Evolutionary conservation across 208 protist genomes (phyloP).

Genomic region (Trypanosoma cruzi): DNA sequence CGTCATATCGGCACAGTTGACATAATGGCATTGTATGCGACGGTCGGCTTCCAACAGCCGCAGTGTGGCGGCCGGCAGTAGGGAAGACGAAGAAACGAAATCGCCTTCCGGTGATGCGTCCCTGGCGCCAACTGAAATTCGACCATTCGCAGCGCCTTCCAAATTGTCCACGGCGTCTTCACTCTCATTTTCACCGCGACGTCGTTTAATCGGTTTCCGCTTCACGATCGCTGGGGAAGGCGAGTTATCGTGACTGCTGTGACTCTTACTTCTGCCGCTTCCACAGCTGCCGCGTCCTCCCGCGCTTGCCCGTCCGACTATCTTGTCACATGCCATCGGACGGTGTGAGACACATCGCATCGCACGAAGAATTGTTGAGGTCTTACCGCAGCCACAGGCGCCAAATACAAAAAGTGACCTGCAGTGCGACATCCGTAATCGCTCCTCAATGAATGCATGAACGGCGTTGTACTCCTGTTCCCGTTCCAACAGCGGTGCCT

Average conservation of each 20-base stretch:
- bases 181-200: not conserved
- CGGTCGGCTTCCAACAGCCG: slow-evolving; percentile 3
- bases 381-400: slow-evolving; percentile 87
- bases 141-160: not conserved
- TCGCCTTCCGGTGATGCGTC: not conserved
- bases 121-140: not conserved
- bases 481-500: slow-evolving; percentile 36
- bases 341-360: slow-evolving; percentile 55
- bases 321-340: slow-evolving; percentile 59
- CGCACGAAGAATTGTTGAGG: slow-evolving; percentile 71
- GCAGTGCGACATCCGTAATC: slow-evolving; percentile 35
- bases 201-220: not conserved
- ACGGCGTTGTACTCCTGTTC: slow-evolving; percentile 64
- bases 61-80: not conserved
- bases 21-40: slow-evolving; percentile 68
- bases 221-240: not conserved
- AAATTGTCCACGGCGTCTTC: not conserved
- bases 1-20: slow-evolving; percentile 81
- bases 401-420: slow-evolving; percentile 79
- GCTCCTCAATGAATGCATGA: slow-evolving; percentile 49
- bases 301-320: not conserved
- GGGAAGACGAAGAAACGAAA: not conserved
- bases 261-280: slow-evolving; percentile 26
- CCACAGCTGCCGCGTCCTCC: not conserved
- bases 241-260: not conserved